These are phyloP conservation scores for Daldinia childiae DNA, from an alignment of 495 filamentous ascomycete species.

Conservation along the genomic window DNA sequence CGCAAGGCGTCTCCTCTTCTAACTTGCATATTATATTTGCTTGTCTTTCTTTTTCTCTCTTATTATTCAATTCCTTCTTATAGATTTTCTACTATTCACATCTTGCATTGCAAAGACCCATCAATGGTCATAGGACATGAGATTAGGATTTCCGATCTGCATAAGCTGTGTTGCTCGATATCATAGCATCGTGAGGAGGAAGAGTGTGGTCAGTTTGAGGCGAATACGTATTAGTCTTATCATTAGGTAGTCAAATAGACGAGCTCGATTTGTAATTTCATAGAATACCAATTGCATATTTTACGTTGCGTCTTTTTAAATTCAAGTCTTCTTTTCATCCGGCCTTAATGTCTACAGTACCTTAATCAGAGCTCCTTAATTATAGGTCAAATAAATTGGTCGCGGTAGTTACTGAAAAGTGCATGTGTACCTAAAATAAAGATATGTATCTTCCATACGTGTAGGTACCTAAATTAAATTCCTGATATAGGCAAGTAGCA, in stretches of 20 bases:
- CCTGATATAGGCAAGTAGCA: slow-evolving; percentile 6
- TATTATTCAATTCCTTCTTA: background rate
- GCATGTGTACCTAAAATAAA: background rate
- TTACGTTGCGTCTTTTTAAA: background rate
- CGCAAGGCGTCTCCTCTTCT: background rate
- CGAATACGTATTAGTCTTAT: background rate
- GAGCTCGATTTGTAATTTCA: background rate
- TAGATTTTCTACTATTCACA: background rate
- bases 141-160: background rate
- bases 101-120: background rate
- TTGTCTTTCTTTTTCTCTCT: background rate
- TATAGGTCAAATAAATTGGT: background rate
- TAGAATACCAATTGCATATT: background rate
- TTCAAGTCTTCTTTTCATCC: background rate
- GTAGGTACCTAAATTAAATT: background rate
- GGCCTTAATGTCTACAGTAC: background rate
- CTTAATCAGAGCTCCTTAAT: too few relatives aligned
- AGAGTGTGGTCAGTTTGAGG: background rate
- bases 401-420: background rate
- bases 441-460: background rate
- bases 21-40: background rate
- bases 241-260: background rate
- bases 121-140: background rate
- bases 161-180: background rate
- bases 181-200: background rate